Base-by-base conservation (phyloP, 768 basidiomycete genomes). In the Naganishia vaughanmartiniae region DNA sequence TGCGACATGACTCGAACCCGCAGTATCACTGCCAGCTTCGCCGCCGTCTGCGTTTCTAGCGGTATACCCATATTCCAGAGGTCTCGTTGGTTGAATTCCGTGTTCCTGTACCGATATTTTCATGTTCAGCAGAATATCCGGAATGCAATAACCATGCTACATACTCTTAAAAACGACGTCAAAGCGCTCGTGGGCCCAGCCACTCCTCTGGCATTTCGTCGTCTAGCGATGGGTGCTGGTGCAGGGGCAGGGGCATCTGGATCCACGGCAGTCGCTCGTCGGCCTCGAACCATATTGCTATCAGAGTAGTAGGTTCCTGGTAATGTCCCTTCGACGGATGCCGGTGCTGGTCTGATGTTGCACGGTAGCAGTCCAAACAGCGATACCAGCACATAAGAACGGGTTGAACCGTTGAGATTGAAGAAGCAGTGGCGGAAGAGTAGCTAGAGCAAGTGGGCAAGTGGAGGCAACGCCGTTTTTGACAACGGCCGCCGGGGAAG, bases 101-200 rank as follows among this genome's bases (percentile, higher is more conserved):
- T 79, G 73, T 54, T 77, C 77, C 79, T 80, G 46, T 17, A 3
- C 4, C 45, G 15, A 65, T 69, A 28, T 53, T 34, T 46, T n/a
- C n/a, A 39, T 11, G 65, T 26, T 6, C n/a, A 24, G 56, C 36
- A 1, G n/a, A 9, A n/a, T 33, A 34, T 19, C 48, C 42, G 33
- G 36, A n/a, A 21, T 15, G 34, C 31, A 34, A 28, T 4, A 5
- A n/a, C 33, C 42, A 46, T 28, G 30, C 0, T 21, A 76, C 79
- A 74, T 33, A 81, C 81, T 54, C 77, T 75, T 36, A 82, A 72
- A 72, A 80, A 81, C 24, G 80, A 78, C 0, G 81, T 81, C 53
- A 82, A 69, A 7, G 81, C 81, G 33, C 76, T 78, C 1, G 80
- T 71, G 4, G 81, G 81, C 9, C 81, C 81, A n/a, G 76, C 36